Base-by-base conservation (phyloP, 1,284 basidiomycete genomes). In the Ganoderma lingzhi region DNA sequence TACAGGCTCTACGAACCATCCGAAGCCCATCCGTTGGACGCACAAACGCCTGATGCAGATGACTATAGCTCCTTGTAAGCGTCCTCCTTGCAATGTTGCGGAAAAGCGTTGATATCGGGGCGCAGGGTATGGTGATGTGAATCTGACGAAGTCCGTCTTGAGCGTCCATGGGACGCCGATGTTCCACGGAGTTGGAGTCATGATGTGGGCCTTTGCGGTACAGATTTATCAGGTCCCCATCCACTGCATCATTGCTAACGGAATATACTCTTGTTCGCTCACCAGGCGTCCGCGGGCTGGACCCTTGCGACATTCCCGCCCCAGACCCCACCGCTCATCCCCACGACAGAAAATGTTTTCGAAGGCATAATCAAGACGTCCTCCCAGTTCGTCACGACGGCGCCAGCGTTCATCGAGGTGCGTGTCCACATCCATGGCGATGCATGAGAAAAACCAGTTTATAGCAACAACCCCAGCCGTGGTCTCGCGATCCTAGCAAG, bases 371-470 rank as follows among this genome's bases (percentile, higher is more conserved):
- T 75, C 2, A 69, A 59, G 15, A 76, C 75, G 17, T 63, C 65
- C 15, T 69, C 68, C 41, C 71, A 73, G 19, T 69, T 72, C 17
- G 63, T 77, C 6, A 76, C 71, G 53, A 72, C 71, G 10, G 78
- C 79, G 12, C 79, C 79, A 0, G 63, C 74, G 0, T 73, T 78
- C 48, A 67, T 78, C 15, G 78, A 80, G 70, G 80, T 77, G 23
- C 28, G 60, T 32, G 70, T 39, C 55, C 28, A 32, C 28, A 69
- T 39, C 55, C 28, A 32, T 8, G 1, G 10, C 15, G 8, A 4
- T 51, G 48, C 10, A 28, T 48, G 9, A 5, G 2, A 10, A 28
- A 28, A 28, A 23, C 23, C 4, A 28, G 48, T 23, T 51, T n/a
- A 28, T 19, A 6, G 41, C 19, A 39, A 30, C 39, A 23, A 23